Percentiles rank a stretch among this genome's conserved stretches.
phyloP scores from a whole-genome alignment of 2,329 filamentous ascomycete species.

The Xylariaceae sp. region DNA sequence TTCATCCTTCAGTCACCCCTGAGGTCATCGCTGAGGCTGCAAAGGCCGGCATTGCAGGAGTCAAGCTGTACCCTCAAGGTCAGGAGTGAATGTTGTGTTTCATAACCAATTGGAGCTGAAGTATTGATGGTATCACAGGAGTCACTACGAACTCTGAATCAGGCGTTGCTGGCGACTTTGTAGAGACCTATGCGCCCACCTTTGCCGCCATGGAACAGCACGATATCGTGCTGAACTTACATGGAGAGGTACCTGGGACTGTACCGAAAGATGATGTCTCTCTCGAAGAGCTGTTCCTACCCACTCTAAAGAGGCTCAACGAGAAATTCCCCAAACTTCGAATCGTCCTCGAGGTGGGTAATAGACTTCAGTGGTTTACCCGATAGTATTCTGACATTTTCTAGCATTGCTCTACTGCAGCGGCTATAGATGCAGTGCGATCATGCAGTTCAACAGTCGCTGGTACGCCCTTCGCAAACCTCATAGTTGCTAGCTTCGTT shows the following conservation, averaged over 20 bases:
- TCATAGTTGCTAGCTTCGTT: background rate
- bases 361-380: background rate
- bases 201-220: constrained; percentile 90
- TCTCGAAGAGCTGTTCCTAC: constrained; percentile 71
- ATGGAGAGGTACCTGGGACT: constrained; percentile 76
- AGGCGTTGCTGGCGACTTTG: constrained; percentile 69
- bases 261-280: constrained; percentile 55
- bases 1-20: constrained; percentile 69
- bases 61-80: constrained; percentile 72
- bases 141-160: constrained; percentile 71
- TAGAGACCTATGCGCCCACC: constrained; percentile 73
- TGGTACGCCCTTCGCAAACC: constrained; percentile 42
- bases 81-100: constrained; percentile 33
- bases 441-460: constrained; percentile 79
- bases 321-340: constrained; percentile 74
- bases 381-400: constrained; percentile 45
- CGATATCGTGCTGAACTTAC: constrained; percentile 86
- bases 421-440: constrained; percentile 78
- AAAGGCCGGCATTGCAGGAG: constrained; percentile 71
- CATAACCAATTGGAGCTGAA: constrained; percentile 36
- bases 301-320: constrained; percentile 77
- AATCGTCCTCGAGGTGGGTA: constrained; percentile 52
- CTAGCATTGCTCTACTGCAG: constrained; percentile 88
- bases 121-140: constrained; percentile 45
- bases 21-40: constrained; percentile 76